Evolutionary conservation across 2,329 filamentous ascomycete genomes (phyloP), one percentile per base, ranked within the genome.

Genomic region (Penicillium janthinellum): DNA sequence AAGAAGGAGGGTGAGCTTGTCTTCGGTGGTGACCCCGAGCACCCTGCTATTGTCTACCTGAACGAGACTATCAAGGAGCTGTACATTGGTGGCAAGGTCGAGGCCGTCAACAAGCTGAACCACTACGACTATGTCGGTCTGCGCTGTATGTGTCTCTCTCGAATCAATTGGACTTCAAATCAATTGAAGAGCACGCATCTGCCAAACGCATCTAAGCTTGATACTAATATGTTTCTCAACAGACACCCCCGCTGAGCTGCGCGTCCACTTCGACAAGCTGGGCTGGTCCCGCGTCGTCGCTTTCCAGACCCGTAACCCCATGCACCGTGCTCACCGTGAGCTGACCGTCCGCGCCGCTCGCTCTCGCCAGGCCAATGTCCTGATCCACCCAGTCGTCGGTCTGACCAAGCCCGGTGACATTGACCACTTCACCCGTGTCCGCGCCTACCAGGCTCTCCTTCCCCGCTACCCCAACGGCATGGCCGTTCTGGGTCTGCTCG

Each of bases 61-160:
- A 89, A 89, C 82, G 85, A 88, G 72, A 89, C 87, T 39, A 89
- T 90, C 63, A 83, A 91, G 71, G 92, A 96, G 62, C 96, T 88
- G 79, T 98, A 98, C 79, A 86, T 99, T 64, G 95, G 95, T 75
- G 95, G 95, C 76, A 97, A 96, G 86, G 82, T 99, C 66, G 91
- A 98, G 76, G 95, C 95, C 63, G 88, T 99, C 76, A 94, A 94
- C 85, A 90, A 92, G 70, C 86, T 96, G 62, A 92, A 96, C 82
- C 95, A 99, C 85, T 99, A 99, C 83, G 95, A 99, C 83, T 98
- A 98, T 82, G 91, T 98, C 69, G 95, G 91, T 73, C 87, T 98
- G 60, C 88, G 95, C 83, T 98, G 90, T 91, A 84, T 79, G 89
- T 78, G 54, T 34, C 31, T 7, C 31, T 15, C 10, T 11, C 20